Evolutionary conservation across 2,329 filamentous ascomycete genomes (phyloP), one percentile per base, ranked within the genome.

Genomic region (Fusarium secorum): DNA sequence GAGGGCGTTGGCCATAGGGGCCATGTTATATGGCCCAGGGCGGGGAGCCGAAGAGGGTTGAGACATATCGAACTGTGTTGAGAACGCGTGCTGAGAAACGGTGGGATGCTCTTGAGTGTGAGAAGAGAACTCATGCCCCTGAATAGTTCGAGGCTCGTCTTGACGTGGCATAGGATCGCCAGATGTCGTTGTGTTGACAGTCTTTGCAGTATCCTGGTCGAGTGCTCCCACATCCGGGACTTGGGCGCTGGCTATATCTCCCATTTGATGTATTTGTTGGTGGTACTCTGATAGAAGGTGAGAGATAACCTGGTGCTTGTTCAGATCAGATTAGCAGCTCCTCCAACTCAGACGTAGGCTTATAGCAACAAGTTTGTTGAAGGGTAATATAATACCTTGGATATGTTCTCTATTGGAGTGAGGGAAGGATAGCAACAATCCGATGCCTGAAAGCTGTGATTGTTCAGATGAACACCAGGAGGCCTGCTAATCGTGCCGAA

Each of bases 1-100:
- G 33, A 87, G 78, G 52, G 83, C 76, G 68, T 79, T 82, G 33
- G 78, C 78, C 80, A 88, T 82, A 20, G 78, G 69, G 24, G 73
- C 77, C 85, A 87, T 86, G 70, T 84, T 85, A 76, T 85, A 88
- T 11, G 81, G 77, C 8, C 71, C 80, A 49, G 74, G 72, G 18
- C 74, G 73, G 35, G 61, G 58, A 3, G 62, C 71, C 8, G 72
- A 56, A 36, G 65, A 67, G 22, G 73, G 66, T 39, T 78, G 76
- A 46, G 78, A 70, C 80, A 85, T 83, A 59, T 84, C 82, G 69
- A 83, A 78, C 60, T 85, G 84, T 33, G 78, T 75, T 22, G 80
- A 77, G 68, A 83, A 85, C 6, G 80, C 75, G 76, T 83, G 80
- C 59, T 82, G 81, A 7, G 79, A 73, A 22, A 77, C 72, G 22